A percentile compares a stretch with the other conserved stretches of the same genome.
phyloP scores from a whole-genome alignment of 192 early-diverging fungal genomes.

The Radiomyces spectabilis region DNA sequence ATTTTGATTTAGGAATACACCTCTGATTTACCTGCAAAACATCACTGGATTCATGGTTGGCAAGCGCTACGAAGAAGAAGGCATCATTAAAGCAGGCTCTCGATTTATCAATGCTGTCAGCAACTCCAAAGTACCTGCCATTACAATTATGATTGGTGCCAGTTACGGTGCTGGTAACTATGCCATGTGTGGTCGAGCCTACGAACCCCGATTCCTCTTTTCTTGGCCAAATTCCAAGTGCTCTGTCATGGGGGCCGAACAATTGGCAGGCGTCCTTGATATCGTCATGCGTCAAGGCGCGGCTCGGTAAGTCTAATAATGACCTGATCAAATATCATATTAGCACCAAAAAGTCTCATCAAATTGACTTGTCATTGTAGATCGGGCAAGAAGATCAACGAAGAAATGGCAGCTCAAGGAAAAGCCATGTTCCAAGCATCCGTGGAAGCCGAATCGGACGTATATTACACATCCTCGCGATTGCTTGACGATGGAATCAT shows the following conservation, averaged over 20 bases:
- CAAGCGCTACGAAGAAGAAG: slow-evolving; percentile 55
- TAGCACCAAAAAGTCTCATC: not conserved
- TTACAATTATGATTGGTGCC: slow-evolving; percentile 59
- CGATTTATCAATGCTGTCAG: slow-evolving; percentile 63
- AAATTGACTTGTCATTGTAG: slow-evolving; percentile 16
- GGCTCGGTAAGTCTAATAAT: slow-evolving; percentile 25
- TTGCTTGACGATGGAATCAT: slow-evolving; percentile 56
- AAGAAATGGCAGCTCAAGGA: slow-evolving; percentile 37
- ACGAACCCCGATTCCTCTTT: slow-evolving; percentile 60
- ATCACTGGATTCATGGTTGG: slow-evolving; percentile 73
- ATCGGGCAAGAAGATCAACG: slow-evolving; percentile 40
- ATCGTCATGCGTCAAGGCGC: slow-evolving; percentile 58
- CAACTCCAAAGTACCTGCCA: slow-evolving; percentile 50
- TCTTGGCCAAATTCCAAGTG: slow-evolving; percentile 64
- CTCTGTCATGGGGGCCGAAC: slow-evolving; percentile 65
- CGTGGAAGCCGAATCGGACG: slow-evolving; percentile 52
- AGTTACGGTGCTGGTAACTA: slow-evolving; percentile 67
- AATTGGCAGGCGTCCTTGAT: slow-evolving; percentile 62
- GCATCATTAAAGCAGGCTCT: slow-evolving; percentile 62
- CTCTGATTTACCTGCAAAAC: slow-evolving; percentile 56
- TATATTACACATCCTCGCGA: slow-evolving; percentile 52
- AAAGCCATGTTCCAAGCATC: slow-evolving; percentile 42
- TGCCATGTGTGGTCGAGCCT: slow-evolving; percentile 60
- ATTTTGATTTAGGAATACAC: slow-evolving; percentile 35
- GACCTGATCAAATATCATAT: not conserved